Evolutionary conservation across 73 alveolate genomes (phyloP).

Genomic region (Halteria grandinella): DNA sequence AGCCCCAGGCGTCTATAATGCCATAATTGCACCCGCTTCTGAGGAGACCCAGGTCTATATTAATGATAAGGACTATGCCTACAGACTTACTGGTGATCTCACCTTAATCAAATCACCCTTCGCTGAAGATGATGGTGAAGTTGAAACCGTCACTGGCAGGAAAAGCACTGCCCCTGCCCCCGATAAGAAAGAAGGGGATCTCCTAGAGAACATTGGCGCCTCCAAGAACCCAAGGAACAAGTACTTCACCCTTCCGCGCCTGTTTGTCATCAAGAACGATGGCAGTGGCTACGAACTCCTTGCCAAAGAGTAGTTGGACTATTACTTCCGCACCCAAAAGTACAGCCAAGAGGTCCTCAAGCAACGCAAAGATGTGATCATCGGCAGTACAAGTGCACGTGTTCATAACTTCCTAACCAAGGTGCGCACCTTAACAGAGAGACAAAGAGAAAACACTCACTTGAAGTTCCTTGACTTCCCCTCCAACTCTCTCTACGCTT

Average conservation of each 20-base stretch:
- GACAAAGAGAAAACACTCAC: background rate
- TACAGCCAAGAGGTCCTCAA: constrained; percentile 36
- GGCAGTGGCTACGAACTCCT: constrained; percentile 67
- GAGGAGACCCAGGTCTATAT: too few relatives aligned
- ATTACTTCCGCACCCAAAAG: constrained; percentile 43
- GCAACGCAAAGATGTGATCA: constrained; percentile 20
- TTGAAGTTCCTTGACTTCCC: constrained; percentile 25
- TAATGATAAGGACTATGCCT: too few relatives aligned
- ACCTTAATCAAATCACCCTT: too few relatives aligned
- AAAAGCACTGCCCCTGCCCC: too few relatives aligned
- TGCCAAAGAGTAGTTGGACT: constrained; percentile 44
- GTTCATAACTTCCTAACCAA: constrained; percentile 40
- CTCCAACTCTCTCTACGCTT: constrained; percentile 2
- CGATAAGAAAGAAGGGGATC: constrained; percentile 65
- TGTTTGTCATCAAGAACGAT: constrained; percentile 56
- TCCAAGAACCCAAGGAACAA: constrained; percentile 10
- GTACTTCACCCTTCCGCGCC: constrained; percentile 46
- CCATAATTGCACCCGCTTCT: too few relatives aligned
- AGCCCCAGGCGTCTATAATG: too few relatives aligned
- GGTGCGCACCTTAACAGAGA: constrained; percentile 5
- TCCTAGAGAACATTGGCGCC: constrained; percentile 50
- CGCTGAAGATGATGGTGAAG: too few relatives aligned
- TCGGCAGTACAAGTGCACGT: constrained; percentile 33
- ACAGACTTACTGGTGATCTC: too few relatives aligned
- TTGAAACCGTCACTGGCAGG: too few relatives aligned